Percentiles rank a stretch among this genome's conserved stretches.
Conservation (phyloP, 2,329 filamentous ascomycete genomes). For the Clarireedia homoeocarpa region DNA sequence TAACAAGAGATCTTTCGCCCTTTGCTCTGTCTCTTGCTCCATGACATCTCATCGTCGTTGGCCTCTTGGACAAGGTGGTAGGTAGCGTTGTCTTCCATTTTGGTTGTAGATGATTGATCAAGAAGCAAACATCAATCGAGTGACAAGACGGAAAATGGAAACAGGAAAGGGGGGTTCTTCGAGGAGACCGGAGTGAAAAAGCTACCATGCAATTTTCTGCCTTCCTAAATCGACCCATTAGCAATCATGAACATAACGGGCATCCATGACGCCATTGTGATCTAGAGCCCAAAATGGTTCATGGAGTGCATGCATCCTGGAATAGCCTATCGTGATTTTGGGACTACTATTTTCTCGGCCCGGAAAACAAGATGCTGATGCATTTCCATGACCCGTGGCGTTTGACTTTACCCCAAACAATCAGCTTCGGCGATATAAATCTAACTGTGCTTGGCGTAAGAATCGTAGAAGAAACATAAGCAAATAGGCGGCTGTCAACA, state of each 20-base stretch:
- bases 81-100: not conserved
- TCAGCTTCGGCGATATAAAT: too few species aligned
- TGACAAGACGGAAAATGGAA: not conserved
- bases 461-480: too few species aligned
- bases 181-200: not conserved
- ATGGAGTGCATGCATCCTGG: not conserved
- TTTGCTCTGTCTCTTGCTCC: not conserved
- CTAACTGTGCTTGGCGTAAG: too few species aligned
- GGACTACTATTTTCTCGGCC: too few species aligned
- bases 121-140: not conserved
- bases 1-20: not conserved
- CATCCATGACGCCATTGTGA: not conserved
- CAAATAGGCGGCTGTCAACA: too few species aligned
- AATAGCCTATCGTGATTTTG: not conserved
- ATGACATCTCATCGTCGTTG: not conserved
- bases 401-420: too few species aligned
- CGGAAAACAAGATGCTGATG: too few species aligned
- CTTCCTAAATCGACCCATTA: not conserved
- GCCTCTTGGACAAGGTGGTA: conserved; percentile 1
- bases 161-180: not conserved
- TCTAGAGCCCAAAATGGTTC: not conserved
- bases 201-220: not conserved
- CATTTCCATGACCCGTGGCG: too few species aligned
- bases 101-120: not conserved
- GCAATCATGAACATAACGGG: not conserved